Evolutionary conservation across 2,329 filamentous ascomycete genomes (phyloP), one percentile per base, ranked within the genome.

Genomic region (Dryadomyces quercus-mongolicae): DNA sequence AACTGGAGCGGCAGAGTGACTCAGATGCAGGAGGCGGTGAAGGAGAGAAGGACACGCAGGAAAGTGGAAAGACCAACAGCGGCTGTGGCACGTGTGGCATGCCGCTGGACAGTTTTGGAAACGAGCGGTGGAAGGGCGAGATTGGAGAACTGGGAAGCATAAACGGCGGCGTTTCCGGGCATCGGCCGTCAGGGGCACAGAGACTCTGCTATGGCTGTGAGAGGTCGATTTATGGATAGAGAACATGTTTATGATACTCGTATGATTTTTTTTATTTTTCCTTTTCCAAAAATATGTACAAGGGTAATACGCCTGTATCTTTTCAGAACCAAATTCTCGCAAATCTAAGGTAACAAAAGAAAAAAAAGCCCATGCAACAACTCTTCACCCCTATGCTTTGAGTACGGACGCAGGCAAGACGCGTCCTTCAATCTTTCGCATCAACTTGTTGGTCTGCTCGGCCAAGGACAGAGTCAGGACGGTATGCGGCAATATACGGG

Each of bases 391-490:
- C 16, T n/a, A n/a, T 20, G 13, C 25, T 18, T 64, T 59, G 58
- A 72, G 62, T 13, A 64, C 61, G 36, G 69, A 55, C 47, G 65
- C 63, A 22, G 76, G 71, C 47, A 85, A 64, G 51, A 85, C 66
- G 54, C 69, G 73, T 47, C 67, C 64, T 70, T 98, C 93, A 38
- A 95, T 70, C 67, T 81, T 86, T 60, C 86, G 79, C 73, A 98
- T 83, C 53, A 94, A 70, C 75, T 95, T 96, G 71, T 94, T 96
- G 10, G 93, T 97, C 74, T 98, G 93, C 72, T 98, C 93, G 3
- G 93, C 93, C 65, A 98, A 75, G 59, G 84, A 93, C 61, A 98
- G 78, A 1, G 92, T 98, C 61, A 97, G 71, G 66, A 97, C 90
- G 43, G 93, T 98, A 68, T 98, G 93, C 48, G 93, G 93, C 64